These are phyloP conservation scores for Brasenia schreberi DNA, from an alignment of 164 flowering plant species.

Conservation along the genomic window DNA sequence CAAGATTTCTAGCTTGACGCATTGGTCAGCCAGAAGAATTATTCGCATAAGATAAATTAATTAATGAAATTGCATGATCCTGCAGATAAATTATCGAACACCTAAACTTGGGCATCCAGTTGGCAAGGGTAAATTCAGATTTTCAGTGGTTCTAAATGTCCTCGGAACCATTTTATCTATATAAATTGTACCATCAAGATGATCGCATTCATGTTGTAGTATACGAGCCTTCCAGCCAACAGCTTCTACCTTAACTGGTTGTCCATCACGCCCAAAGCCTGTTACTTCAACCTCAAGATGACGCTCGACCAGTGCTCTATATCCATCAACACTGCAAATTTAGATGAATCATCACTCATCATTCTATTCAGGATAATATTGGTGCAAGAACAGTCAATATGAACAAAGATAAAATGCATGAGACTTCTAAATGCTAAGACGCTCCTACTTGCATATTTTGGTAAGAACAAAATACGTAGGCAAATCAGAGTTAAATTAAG, in stretches of 20 bases:
- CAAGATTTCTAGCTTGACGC: too few relatives aligned
- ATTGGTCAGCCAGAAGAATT: too few relatives aligned
- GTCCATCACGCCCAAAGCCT: constrained; percentile 61
- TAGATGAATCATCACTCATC: too few relatives aligned
- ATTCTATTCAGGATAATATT: too few relatives aligned
- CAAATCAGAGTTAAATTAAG: too few relatives aligned
- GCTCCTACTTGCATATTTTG: too few relatives aligned
- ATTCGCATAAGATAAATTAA: too few relatives aligned
- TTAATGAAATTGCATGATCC: neutral
- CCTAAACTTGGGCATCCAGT: constrained; percentile 66
- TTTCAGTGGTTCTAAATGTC: constrained; percentile 68
- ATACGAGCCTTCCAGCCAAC: constrained; percentile 95
- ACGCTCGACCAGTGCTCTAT: constrained; percentile 77
- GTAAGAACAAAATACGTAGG: too few relatives aligned
- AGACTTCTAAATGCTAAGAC: too few relatives aligned
- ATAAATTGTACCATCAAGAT: constrained; percentile 79
- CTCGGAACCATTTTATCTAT: constrained; percentile 77
- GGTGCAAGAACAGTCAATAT: neutral
- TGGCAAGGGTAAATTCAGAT: constrained; percentile 79
- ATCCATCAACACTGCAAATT: constrained; percentile 74
- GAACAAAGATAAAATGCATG: too few relatives aligned
- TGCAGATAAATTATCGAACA: constrained; percentile 13
- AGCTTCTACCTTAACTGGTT: constrained; percentile 57
- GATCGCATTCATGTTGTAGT: constrained; percentile 90
- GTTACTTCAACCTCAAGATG: constrained; percentile 67